Evolutionary conservation across 179 eudicot genomes (phyloP), one percentile per base, ranked within the genome.

Genomic region (Spergularia azorica): DNA sequence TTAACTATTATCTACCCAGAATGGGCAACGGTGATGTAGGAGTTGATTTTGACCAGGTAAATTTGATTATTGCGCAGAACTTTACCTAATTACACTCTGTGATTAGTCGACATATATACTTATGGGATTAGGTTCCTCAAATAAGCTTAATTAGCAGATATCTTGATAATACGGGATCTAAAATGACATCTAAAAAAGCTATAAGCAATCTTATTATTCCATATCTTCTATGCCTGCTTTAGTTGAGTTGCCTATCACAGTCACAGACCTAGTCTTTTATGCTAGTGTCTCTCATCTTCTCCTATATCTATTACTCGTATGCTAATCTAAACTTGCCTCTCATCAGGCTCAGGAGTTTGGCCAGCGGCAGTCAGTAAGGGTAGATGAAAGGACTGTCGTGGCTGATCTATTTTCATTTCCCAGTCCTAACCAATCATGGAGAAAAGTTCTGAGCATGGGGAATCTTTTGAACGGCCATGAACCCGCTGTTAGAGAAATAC

Each of bases 361-460:
- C 57, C 83, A 81, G 84, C 84, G 82, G 76, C 94, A 90, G 48
- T 76, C 78, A 79, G 89, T 92, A 20, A 83, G 87, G 79, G 61
- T 76, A 52, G 84, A 79, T 0, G 98, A 94, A 76, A 87, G 96
- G 80, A 71, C 80, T 50, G 85, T 73, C 39, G 86, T 94, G 62
- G 85, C 89, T 14, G 89, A 88, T 74, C 80, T 92, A 77, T 94
- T 94, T 75, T 57, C 86, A 51, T 90, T 85, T 11, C 97, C 98
- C 17, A 92, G 89, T 20, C 89, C 90, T 41, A 92, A 87, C 80
- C 97, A 90, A 84, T 91, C 97, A 13, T 95, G 98, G 97, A 87
- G 98, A 82, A 95, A 91, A 80, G 97, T 89, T 52, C 62, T 92
- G 72, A 92, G 97, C 89, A 91, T 92, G 98, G 98, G 98, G 17